phyloP scores from a whole-genome alignment of 2,329 filamentous ascomycete genomes.

The Dactylellina sp. region DNA sequence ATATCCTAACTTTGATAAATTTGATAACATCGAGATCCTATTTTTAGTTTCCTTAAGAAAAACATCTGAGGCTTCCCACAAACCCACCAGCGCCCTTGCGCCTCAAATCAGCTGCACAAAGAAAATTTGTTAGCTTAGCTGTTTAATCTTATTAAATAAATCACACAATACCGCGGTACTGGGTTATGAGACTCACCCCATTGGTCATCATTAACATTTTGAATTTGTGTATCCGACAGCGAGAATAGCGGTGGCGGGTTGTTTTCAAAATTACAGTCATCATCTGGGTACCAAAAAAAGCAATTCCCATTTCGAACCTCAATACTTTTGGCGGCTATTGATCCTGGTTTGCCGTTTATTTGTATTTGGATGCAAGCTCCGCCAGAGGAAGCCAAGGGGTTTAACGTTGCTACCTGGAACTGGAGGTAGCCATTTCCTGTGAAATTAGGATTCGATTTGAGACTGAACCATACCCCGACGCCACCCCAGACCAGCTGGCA shows the following conservation, averaged over 20 bases:
- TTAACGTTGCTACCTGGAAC: not conserved
- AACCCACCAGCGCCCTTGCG: too few relatives aligned
- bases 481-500: conserved; percentile 13
- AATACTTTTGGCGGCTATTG: not conserved
- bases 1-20: too few relatives aligned
- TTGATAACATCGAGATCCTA: too few relatives aligned
- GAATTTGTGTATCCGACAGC: too few relatives aligned
- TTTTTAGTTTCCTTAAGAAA: too few relatives aligned
- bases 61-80: too few relatives aligned
- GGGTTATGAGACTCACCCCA: too few relatives aligned
- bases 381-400: not conserved
- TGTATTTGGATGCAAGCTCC: not conserved
- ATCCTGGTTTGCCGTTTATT: too few relatives aligned
- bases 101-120: too few relatives aligned
- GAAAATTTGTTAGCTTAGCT: too few relatives aligned
- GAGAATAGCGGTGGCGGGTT: not conserved
- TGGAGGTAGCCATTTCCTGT: not conserved
- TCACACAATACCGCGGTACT: too few relatives aligned
- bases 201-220: not conserved
- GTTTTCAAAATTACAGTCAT: not conserved
- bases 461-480: not conserved
- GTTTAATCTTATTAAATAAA: too few relatives aligned
- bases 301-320: not conserved
- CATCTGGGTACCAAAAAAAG: not conserved
- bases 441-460: not conserved